Evolutionary conservation across 1,139 yeast genomes (phyloP), one percentile per base, ranked within the genome.

Genomic region (Protomyces pachydermus): DNA sequence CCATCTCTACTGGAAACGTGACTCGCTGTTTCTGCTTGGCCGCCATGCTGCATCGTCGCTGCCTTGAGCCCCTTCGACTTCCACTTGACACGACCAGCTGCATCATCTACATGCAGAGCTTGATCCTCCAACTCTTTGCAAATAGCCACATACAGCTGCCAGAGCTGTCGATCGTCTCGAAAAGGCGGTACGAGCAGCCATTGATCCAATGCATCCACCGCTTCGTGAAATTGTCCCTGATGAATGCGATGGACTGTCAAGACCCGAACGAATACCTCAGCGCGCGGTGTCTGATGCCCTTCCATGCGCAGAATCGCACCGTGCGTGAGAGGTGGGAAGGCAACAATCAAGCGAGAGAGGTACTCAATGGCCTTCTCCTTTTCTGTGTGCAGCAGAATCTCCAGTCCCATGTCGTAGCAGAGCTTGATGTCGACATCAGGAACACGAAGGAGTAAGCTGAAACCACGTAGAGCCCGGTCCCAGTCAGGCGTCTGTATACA

Each of bases 321-420:
- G 3, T 42, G 16, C 23, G 16, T 18, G 23, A 52, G 12, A 16
- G 62, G 50, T 12, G 63, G 66, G 32, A 52, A 64, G 37, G 64
- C 56, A 18, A 54, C 61, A 12, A 64, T 61, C 28, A 64, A 23
- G 5, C 63, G 60, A 2, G 56, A 51, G 35, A 64, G 39, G 18
- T 54, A 54, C n/a, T 45, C 64, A 3, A 35, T 38, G 14, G 53
- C 35, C 2, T 56, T 50, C 8, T 51, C 37, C 14, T 50, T 35
- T 6, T 57, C 65, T 16, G 16, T 34, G 39, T 64, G 54, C 20
- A 34, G 35, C 25, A 64, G 53, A n/a, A 64, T 64, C 23, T 64
- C 66, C 18, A 64, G 56, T 1, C 66, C 66, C 20, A 64, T 12
- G 48, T 64, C 66, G 50, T 61, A 63, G 39, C 61, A 55, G 16